A percentile compares a stretch with the other conserved stretches of the same genome.
Conservation (phyloP, 345 rosid species). For the Rubroshorea leprosula region DNA sequence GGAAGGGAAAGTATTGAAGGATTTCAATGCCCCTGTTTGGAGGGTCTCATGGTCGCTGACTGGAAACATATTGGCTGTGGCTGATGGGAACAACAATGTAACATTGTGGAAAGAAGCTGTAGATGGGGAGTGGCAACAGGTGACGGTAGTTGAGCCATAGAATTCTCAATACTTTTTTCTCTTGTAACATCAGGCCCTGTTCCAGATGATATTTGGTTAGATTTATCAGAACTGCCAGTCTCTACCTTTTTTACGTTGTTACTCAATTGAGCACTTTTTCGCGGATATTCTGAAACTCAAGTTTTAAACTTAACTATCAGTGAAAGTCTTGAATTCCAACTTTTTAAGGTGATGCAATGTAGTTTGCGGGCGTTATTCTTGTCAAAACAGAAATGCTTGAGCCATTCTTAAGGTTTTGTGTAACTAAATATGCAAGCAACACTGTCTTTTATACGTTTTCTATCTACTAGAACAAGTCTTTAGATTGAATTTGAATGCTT, state of each 20-base stretch:
- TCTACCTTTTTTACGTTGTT: neutral
- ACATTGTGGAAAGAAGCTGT: constrained; percentile 22
- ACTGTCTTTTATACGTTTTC: no score
- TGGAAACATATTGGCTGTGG: constrained; percentile 18
- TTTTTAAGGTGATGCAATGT: neutral
- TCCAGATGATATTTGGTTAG: neutral
- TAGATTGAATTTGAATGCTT: no score
- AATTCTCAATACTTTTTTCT: neutral
- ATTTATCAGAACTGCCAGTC: neutral
- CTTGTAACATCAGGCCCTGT: neutral
- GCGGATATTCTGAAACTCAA: neutral
- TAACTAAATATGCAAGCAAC: neutral
- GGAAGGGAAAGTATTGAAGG: constrained; percentile 12
- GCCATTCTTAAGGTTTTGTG: neutral
- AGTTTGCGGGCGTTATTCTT: neutral
- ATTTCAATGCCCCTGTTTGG: constrained; percentile 19
- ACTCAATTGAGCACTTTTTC: neutral
- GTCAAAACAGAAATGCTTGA: neutral
- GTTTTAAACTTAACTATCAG: neutral
- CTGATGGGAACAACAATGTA: constrained; percentile 19
- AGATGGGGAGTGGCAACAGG: constrained; percentile 24
- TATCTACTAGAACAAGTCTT: no score
- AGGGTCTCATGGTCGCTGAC: constrained; percentile 21
- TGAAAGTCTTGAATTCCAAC: neutral
- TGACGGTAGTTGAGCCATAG: constrained; percentile 11